Evolutionary conservation across 768 basidiomycete species (phyloP), one percentile per base, ranked within the genome.

Genomic region (Mycena rosella): DNA sequence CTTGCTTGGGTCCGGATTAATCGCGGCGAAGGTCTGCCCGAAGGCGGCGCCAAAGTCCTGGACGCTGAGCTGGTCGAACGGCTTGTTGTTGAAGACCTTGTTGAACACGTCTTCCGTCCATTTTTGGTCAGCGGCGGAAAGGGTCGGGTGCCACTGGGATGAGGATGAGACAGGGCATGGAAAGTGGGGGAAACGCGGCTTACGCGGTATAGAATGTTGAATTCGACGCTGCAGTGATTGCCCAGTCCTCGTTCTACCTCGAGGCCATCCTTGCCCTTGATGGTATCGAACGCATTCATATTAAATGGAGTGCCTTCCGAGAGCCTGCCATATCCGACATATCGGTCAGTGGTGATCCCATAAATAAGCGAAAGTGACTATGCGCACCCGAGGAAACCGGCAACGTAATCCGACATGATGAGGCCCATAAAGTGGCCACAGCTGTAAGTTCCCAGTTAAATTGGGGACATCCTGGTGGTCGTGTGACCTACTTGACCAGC

Each of bases 181-280:
- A 11, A 24, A 5, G 47, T n/a, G 5, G 44, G 2, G 44, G n/a
- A 27, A 26, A 48, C 4, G 3, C 14, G 24, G 70, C 78, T 52
- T 65, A 83, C 83, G 32, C 82, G 62, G 74, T 85, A 85, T 5
- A 84, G 73, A 26, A 84, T 48, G 52, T 83, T 91, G 80, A 92
- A 92, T 74, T 93, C 92, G 27, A 91, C 81, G 34, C 89, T 91
- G 58, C 84, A 83, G 61, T 86, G 86, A 71, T 92, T 92, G 22
- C 91, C 91, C 53, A 83, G 78, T 14, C 91, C 92, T 15, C 88
- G 82, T 2, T 70, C 70, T 4, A 83, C 26, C 11, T 26, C 47
- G 24, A 48, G 22, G 10, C 47, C 47, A 2, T 48, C 47, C 47
- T 48, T 27, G 24, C 24, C 27, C 8, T 48, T 24, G 24, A 48